Evolutionary conservation across 352 stramenopile genomes (phyloP).

Genomic region (Pythium pyrilobum): DNA sequence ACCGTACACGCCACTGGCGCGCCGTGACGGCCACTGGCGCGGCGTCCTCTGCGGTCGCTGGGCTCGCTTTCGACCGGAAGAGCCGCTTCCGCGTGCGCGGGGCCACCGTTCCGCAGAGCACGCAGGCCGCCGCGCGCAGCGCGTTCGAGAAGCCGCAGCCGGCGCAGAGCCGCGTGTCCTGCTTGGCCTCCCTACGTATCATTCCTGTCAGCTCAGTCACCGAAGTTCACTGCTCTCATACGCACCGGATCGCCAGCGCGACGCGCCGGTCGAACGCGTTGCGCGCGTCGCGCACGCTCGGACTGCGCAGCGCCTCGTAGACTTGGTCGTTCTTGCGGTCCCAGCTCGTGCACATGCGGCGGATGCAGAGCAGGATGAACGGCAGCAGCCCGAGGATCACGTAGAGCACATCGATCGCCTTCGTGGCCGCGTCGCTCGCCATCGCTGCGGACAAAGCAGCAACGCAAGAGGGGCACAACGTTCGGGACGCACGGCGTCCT

Average conservation of each 20-base stretch:
- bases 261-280: slow-evolving; percentile 16
- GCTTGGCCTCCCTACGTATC: slow-evolving; percentile 11
- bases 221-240: not conserved
- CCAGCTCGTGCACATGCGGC: slow-evolving; percentile 8
- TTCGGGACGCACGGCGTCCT: not conserved
- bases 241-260: slow-evolving; percentile 12
- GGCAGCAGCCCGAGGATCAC: slow-evolving; percentile 9
- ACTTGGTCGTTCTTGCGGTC: slow-evolving; percentile 18
- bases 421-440: not conserved
- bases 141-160: slow-evolving; percentile 16
- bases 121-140: slow-evolving; percentile 1
- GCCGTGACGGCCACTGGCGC: not conserved
- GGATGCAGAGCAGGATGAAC: slow-evolving; percentile 14
- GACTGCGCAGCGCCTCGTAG: slow-evolving; percentile 16
- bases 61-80: not conserved
- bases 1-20: slow-evolving; percentile 8
- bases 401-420: slow-evolving; percentile 10
- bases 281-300: slow-evolving; percentile 10
- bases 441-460: not conserved
- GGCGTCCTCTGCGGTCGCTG: not conserved
- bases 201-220: not conserved
- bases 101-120: slow-evolving; percentile 8
- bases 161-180: not conserved
- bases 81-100: not conserved
- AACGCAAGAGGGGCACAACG: not conserved